Percentiles rank a stretch among this genome's conserved stretches.
These are phyloP conservation scores for Trametes versicolor DNA, from an alignment of 1,284 basidiomycete genomes.

Conservation along the genomic window DNA sequence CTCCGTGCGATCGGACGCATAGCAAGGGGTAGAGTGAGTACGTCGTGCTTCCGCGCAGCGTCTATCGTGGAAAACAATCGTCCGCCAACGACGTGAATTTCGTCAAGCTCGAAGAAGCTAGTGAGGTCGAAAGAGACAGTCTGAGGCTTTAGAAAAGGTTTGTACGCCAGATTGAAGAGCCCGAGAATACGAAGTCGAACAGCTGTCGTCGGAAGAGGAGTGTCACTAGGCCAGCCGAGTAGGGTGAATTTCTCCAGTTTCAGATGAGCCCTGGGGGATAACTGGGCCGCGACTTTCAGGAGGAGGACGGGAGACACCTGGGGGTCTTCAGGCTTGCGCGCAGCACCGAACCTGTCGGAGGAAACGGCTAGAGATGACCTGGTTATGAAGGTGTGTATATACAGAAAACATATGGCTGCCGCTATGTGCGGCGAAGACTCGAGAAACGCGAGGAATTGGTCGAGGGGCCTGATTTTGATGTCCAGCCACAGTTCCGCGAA, in stretches of 20 bases:
- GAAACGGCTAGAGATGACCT: too few species aligned
- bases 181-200: background rate
- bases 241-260: background rate
- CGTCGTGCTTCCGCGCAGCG: background rate
- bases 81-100: background rate
- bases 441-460: background rate
- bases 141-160: background rate
- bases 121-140: background rate
- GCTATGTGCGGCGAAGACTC: background rate
- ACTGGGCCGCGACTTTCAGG: background rate
- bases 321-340: background rate
- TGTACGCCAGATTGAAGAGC: background rate
- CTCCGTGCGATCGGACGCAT: background rate
- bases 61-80: background rate
- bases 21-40: background rate
- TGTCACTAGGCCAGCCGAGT: background rate
- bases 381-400: background rate
- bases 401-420: background rate
- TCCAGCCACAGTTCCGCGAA: background rate
- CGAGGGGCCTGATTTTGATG: background rate
- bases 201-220: background rate
- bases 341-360: background rate
- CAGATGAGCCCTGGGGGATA: background rate
- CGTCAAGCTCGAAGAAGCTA: slow-evolving; percentile 1
- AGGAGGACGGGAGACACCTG: background rate